These are phyloP conservation scores for Rubus parviflorus DNA, from an alignment of 306 rosid genomes.

Conservation along the genomic window DNA sequence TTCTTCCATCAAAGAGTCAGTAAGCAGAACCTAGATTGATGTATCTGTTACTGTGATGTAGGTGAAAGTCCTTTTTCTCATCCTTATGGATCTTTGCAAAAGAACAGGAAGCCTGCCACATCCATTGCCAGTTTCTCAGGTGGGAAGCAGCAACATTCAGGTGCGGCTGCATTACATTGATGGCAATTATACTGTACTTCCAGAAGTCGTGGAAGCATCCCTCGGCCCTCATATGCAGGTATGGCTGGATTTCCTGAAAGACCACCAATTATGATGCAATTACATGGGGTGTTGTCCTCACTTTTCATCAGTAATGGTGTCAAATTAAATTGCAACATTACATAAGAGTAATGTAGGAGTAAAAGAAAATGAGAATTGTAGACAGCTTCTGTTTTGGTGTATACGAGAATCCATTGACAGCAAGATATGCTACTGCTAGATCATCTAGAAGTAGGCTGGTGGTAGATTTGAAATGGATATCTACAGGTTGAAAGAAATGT, in stretches of 20 bases:
- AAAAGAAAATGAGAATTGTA: conserved; percentile 1
- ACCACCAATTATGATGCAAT: conserved; percentile 11
- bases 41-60: conserved; percentile 38
- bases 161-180: conserved; percentile 93
- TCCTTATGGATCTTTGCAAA: conserved; percentile 86
- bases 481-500: not conserved
- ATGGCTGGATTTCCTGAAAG: conserved; percentile 11
- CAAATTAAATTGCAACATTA: not conserved
- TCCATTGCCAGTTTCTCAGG: conserved; percentile 92
- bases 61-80: conserved; percentile 87
- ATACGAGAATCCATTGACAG: not conserved
- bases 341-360: not conserved
- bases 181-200: conserved; percentile 88
- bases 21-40: conserved; percentile 12
- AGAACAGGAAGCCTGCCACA: conserved; percentile 72
- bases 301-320: not conserved
- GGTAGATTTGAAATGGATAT: not conserved
- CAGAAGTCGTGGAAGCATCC: conserved; percentile 93
- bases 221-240: conserved; percentile 98
- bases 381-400: not conserved
- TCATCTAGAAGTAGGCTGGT: not conserved
- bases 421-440: not conserved
- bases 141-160: conserved; percentile 81
- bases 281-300: conserved; percentile 1
- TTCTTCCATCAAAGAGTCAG: not conserved